Conservation (phyloP, 495 filamentous ascomycete species). For the Xylaria palmicola region DNA sequence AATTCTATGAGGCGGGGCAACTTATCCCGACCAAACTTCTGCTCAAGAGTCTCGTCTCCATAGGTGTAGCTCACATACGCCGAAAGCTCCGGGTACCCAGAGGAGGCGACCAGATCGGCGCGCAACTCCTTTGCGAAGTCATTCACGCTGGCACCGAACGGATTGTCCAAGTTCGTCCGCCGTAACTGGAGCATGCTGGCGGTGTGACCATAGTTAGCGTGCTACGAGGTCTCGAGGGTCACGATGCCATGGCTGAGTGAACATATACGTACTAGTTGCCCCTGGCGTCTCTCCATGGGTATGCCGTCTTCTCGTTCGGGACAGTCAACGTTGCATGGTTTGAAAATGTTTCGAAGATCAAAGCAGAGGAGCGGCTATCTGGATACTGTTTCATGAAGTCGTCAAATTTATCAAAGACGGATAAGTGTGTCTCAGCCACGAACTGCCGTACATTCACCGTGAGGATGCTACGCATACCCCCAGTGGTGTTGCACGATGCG, state of each 20-base stretch:
- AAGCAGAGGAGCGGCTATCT: not conserved
- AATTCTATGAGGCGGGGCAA: constrained; percentile 27
- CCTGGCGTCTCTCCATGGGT: constrained; percentile 5
- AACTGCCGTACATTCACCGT: not conserved
- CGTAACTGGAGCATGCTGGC: not conserved
- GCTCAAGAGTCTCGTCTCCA: constrained; percentile 37
- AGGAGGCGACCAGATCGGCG: constrained; percentile 20
- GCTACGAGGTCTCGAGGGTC: not conserved
- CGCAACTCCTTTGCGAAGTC: constrained; percentile 10
- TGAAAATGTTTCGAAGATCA: not conserved
- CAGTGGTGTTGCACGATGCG: not conserved
- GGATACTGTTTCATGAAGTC: not conserved
- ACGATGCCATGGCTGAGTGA: not conserved
- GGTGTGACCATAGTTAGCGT: not conserved
- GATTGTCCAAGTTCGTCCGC: not conserved
- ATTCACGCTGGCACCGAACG: not conserved
- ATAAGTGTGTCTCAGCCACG: not conserved
- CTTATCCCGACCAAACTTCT: constrained; percentile 28
- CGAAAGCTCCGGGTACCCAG: constrained; percentile 24
- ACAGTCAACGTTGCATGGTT: not conserved
- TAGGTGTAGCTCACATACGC: constrained; percentile 38
- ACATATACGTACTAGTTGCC: not conserved
- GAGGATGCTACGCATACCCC: not conserved
- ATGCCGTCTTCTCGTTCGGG: not conserved
- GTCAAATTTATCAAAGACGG: not conserved